A percentile compares a stretch with the other conserved stretches of the same genome.
Evolutionary conservation across 805 yeast species (phyloP).

Genomic region (Metschnikowia hibisci): DNA sequence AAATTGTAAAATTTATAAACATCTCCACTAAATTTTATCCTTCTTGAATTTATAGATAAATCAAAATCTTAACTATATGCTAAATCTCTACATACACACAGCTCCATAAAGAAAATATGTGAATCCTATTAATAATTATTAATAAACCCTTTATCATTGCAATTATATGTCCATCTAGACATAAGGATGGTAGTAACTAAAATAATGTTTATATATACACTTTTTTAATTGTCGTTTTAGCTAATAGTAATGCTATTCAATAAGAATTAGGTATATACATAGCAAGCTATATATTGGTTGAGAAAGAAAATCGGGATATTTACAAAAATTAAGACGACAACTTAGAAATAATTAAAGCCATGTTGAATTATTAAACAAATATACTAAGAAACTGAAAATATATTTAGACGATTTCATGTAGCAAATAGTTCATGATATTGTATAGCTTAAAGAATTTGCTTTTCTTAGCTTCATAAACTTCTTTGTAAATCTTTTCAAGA

Average conservation of each 20-base stretch:
- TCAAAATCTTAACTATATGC: neutral
- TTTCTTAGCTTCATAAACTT: constrained; percentile 46
- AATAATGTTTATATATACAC: too few species aligned
- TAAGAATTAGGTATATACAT: too few species aligned
- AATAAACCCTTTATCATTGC: neutral
- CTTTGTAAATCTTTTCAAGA: constrained; percentile 52
- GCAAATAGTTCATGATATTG: constrained; percentile 52
- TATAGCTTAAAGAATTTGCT: constrained; percentile 40
- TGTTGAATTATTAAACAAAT: too few species aligned
- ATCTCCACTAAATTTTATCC: neutral
- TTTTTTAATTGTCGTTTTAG: too few species aligned
- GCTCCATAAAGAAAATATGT: neutral
- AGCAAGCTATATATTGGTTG: too few species aligned
- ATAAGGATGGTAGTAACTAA: too few species aligned
- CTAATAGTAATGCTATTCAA: too few species aligned
- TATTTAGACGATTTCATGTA: too few species aligned
- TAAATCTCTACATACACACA: neutral
- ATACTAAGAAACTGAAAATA: too few species aligned
- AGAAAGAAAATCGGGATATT: too few species aligned
- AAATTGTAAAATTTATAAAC: neutral
- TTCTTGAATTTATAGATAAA: neutral
- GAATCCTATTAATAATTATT: neutral
- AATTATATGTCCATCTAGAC: neutral
- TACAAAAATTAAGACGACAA: too few species aligned
- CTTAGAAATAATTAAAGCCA: too few species aligned